phyloP scores from a whole-genome alignment of 2,329 filamentous ascomycete genomes.

The Arthrobotrys entomopaga region DNA sequence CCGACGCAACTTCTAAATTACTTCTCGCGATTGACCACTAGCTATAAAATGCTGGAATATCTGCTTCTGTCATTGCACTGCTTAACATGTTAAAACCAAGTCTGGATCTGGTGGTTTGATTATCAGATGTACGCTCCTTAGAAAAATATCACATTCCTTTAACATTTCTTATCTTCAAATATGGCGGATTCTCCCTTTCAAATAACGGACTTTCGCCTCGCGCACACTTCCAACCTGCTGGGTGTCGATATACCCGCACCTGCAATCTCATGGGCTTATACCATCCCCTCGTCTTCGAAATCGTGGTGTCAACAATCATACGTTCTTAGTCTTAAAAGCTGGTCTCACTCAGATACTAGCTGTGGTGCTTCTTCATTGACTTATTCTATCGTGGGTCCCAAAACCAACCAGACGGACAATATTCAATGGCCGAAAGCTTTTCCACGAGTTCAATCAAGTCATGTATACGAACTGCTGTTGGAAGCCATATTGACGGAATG shows the following conservation, averaged over 20 bases:
- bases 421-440: conserved; percentile 26
- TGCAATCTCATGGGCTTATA: conserved; percentile 24
- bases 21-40: no score
- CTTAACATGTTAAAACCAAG: no score
- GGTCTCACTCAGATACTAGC: neutral
- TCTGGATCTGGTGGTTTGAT: no score
- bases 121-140: no score
- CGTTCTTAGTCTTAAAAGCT: conserved; percentile 4
- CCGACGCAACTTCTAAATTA: no score
- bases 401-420: conserved; percentile 12
- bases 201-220: conserved; percentile 19
- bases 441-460: conserved; percentile 7
- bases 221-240: conserved; percentile 8
- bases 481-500: conserved; percentile 4
- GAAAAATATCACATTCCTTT: neutral
- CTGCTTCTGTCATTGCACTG: no score
- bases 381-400: conserved; percentile 12
- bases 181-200: neutral
- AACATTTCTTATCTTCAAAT: neutral
- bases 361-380: neutral
- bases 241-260: conserved; percentile 13
- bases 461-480: conserved; percentile 9
- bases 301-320: conserved; percentile 28
- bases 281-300: neutral
- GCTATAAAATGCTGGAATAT: no score